Base-by-base conservation (phyloP, 1,284 basidiomycete species). In the Thecaphora thlaspeos region DNA sequence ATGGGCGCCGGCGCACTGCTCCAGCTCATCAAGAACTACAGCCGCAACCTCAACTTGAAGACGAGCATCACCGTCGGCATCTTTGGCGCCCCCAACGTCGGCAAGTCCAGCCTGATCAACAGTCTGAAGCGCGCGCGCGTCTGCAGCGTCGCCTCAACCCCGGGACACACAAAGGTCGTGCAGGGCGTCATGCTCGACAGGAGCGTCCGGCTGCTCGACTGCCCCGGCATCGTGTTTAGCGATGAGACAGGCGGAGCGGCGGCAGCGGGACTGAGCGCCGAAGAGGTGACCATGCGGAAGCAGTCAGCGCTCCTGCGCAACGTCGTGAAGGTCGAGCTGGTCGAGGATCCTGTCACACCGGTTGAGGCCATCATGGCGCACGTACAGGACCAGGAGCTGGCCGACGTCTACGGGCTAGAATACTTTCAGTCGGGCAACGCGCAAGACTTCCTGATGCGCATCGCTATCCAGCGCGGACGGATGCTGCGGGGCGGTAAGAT, bases 51-150 rank as follows among this genome's bases (percentile, higher is more conserved):
- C 19, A 69, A 69, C 49, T 50, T 69, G 18, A 73, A 70, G 51
- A 67, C 71, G 30, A 70, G 66, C 12, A 68, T 77, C 44, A 94
- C 91, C 0, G 87, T 97, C 48, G 94, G 94, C 17, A 88, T 97
- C 21, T 90, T 97, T 28, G 94, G 94, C 1, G 94, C 93, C 75
- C 94, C 94, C 3, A 98, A 98, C 79, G 94, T 97, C 49, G 94
- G 94, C 11, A 98, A 98, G 81, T 92, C 89, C 54, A 90, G 87
- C 68, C 78, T 98, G 53, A 96, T 98, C 81, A 98, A 98, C 79
- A 90, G 90, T 46, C 81, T 98, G 48, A 94, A 95, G 80, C 82
- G 93, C 40, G 51, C 72, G 0, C 41, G 72, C 1, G 74, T 74
- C 18, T 93, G 94, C 71, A 86, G 87, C 3, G 91, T 97, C n/a